Conservation (phyloP, 306 rosid genomes). For the Trifolium pratense region DNA sequence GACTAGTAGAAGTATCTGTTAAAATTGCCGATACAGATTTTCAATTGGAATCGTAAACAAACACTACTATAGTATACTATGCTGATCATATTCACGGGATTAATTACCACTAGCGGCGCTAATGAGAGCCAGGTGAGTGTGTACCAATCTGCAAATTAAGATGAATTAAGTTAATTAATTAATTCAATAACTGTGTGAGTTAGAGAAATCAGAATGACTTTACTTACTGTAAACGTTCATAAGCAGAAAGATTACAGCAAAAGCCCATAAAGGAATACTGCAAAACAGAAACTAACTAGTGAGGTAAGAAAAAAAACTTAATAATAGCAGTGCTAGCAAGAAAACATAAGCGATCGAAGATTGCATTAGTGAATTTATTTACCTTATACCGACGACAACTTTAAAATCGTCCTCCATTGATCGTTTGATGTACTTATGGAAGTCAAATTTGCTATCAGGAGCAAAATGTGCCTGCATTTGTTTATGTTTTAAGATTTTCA, state of each 20-base stretch:
- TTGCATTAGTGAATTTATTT: neutral
- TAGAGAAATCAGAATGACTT: neutral
- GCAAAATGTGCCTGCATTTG: slow-evolving; percentile 67
- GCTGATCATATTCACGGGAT: neutral
- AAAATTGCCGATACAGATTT: neutral
- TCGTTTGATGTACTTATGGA: slow-evolving; percentile 70
- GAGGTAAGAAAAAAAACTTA: too few species aligned
- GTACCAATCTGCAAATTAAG: slow-evolving; percentile 58
- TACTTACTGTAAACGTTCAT: slow-evolving; percentile 68
- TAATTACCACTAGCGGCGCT: slow-evolving; percentile 65
- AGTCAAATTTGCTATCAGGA: slow-evolving; percentile 66
- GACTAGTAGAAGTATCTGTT: slow-evolving; percentile 61
- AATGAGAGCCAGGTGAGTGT: slow-evolving; percentile 60
- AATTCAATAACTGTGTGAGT: neutral
- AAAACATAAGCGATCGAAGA: neutral
- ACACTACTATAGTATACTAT: neutral
- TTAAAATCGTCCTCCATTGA: slow-evolving; percentile 85
- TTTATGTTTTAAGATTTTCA: neutral
- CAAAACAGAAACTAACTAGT: slow-evolving; percentile 28
- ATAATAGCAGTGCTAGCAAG: neutral
- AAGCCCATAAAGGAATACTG: slow-evolving; percentile 69
- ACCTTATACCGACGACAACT: slow-evolving; percentile 74
- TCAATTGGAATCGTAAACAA: neutral
- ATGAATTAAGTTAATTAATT: neutral
- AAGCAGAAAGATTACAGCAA: slow-evolving; percentile 61